Conservation (phyloP, 352 stramenopile species). For the Pythium guiyangense region DNA sequence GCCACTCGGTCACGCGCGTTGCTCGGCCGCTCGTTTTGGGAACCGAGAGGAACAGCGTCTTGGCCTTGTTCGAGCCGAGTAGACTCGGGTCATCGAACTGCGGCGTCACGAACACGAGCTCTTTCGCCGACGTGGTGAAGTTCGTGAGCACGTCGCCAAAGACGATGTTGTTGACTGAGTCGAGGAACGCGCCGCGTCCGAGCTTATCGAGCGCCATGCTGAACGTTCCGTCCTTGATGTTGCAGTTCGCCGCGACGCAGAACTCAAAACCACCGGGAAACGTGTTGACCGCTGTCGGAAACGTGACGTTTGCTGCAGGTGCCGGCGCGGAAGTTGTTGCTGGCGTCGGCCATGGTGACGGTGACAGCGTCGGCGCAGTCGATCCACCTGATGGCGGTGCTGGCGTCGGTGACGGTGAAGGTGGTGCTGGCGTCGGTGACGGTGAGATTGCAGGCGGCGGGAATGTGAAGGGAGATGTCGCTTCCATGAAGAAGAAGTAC, state of each 20-base stretch:
- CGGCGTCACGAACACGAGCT: conserved; percentile 5
- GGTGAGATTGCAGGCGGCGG: background rate
- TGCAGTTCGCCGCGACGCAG: conserved; percentile 14
- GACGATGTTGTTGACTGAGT: background rate
- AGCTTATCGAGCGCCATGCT: conserved; percentile 15
- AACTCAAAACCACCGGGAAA: conserved; percentile 19
- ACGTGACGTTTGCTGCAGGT: background rate
- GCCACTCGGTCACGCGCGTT: too few species aligned
- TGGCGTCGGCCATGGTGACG: background rate
- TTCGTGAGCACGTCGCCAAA: background rate
- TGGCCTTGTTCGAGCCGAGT: too few species aligned
- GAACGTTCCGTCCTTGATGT: conserved; percentile 9
- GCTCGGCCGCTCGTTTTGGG: background rate
- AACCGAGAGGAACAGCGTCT: background rate
- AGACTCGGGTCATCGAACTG: background rate
- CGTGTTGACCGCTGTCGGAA: conserved; percentile 7
- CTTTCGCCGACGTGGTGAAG: background rate
- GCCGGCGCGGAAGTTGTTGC: background rate
- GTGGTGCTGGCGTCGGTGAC: too few species aligned
- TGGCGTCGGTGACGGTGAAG: background rate
- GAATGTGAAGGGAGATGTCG: background rate
- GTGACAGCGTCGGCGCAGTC: background rate
- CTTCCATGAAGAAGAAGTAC: conserved; percentile 6
- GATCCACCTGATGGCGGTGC: background rate
- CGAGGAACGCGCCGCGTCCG: background rate